phyloP scores from a whole-genome alignment of 2,329 filamentous ascomycete species.

The Alternaria novae-zelandiae region DNA sequence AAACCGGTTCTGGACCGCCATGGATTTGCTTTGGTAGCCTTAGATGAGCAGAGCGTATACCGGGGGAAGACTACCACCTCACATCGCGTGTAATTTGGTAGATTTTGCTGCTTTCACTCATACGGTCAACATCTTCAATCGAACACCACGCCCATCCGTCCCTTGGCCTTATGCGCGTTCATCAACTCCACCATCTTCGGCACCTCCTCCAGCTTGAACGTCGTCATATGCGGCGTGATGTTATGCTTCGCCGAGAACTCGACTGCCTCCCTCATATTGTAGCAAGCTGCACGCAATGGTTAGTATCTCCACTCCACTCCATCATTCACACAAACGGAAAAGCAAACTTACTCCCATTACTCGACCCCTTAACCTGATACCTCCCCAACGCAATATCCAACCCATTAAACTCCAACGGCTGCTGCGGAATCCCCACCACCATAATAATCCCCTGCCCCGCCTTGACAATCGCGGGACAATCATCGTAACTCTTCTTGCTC shows the following conservation, averaged over 20 bases:
- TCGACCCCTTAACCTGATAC: conserved; percentile 38
- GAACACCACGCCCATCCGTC: conserved; percentile 41
- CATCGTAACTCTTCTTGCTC: conserved; percentile 42
- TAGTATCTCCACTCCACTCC: conserved; percentile 36
- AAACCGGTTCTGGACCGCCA: neutral
- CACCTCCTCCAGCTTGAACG: conserved; percentile 39
- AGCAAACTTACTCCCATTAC: conserved; percentile 40
- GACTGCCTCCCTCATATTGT: conserved; percentile 44
- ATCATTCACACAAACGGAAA: neutral
- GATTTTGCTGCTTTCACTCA: neutral
- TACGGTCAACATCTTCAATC: conserved; percentile 3
- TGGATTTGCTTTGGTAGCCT: neutral
- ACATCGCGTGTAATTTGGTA: neutral
- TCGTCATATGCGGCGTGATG: conserved; percentile 39
- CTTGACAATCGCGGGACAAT: conserved; percentile 39
- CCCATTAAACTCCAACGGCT: conserved; percentile 41
- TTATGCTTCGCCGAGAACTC: conserved; percentile 44
- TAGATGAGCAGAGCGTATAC: neutral
- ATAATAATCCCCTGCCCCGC: conserved; percentile 41
- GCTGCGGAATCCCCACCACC: conserved; percentile 43
- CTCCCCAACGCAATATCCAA: conserved; percentile 40
- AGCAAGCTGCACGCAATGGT: conserved; percentile 47
- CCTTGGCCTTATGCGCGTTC: conserved; percentile 39
- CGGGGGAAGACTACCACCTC: neutral
- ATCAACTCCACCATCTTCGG: conserved; percentile 46